phyloP scores from a whole-genome alignment of 331 rosid genomes.

The Arachis monticola region DNA sequence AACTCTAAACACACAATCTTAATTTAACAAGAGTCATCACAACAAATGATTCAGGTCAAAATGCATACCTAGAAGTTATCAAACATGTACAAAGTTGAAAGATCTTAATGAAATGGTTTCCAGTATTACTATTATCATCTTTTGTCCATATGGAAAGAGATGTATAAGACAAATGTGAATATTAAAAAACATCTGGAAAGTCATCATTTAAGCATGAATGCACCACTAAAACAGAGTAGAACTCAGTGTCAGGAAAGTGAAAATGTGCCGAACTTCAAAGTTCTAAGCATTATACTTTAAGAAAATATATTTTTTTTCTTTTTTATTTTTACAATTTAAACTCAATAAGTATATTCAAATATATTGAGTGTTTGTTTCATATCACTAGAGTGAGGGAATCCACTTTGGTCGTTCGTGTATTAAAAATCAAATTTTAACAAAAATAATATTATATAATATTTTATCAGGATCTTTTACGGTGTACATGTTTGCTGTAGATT shows the following conservation, averaged over 20 bases:
- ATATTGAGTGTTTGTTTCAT: too few species aligned
- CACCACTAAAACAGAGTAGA: not conserved
- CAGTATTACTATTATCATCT: not conserved
- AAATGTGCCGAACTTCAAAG: not conserved
- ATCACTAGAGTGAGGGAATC: not conserved
- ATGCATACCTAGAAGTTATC: too few species aligned
- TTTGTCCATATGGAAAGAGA: too few species aligned
- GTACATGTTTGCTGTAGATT: not conserved
- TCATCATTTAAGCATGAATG: not conserved
- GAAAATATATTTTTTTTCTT: too few species aligned
- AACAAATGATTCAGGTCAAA: too few species aligned
- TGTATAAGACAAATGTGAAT: not conserved
- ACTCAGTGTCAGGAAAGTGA: not conserved
- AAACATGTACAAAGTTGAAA: too few species aligned
- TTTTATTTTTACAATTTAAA: too few species aligned
- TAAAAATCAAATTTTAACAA: not conserved
- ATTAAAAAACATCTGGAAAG: not conserved
- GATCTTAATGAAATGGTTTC: too few species aligned
- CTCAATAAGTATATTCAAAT: too few species aligned
- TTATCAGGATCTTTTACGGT: slow-evolving; percentile 21
- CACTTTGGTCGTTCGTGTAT: not conserved
- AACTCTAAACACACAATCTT: too few species aligned
- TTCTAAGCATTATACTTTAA: too few species aligned
- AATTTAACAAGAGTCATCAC: too few species aligned
- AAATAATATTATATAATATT: slow-evolving; percentile 15